These are phyloP conservation scores for Aspergillus sp. DNA, from an alignment of 2,329 filamentous ascomycete genomes.

Conservation along the genomic window DNA sequence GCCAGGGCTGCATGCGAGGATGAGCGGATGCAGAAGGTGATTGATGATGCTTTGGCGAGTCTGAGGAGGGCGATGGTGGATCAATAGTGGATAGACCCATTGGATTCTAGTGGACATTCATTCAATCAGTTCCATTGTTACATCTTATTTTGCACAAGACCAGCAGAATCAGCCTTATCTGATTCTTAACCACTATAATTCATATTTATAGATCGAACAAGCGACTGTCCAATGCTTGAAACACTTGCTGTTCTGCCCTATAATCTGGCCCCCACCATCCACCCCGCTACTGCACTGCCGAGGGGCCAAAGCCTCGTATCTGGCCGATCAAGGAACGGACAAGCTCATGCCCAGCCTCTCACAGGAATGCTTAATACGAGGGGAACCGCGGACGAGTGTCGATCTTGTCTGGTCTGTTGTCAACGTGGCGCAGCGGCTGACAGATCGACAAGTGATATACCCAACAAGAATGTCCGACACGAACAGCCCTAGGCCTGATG, in stretches of 20 bases:
- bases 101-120: background rate
- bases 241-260: too few relatives aligned
- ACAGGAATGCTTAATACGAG: background rate
- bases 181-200: background rate
- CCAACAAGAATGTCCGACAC: background rate
- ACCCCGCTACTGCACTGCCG: background rate
- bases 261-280: background rate
- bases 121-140: background rate
- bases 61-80: background rate
- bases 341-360: background rate
- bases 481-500: background rate
- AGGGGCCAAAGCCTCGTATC: background rate
- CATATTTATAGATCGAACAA: too few relatives aligned
- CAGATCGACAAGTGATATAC: constrained; percentile 3
- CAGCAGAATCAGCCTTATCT: background rate
- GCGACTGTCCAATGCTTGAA: too few relatives aligned
- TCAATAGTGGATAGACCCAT: background rate
- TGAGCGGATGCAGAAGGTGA: constrained; percentile 6
- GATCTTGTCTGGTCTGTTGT: background rate
- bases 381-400: background rate
- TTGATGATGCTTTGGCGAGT: constrained; percentile 11
- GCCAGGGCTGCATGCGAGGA: background rate
- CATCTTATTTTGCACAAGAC: background rate
- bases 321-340: background rate
- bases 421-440: constrained; percentile 3